Base-by-base conservation (phyloP, 2,329 filamentous ascomycete genomes). In the Pyrenophora tritici-repentis region DNA sequence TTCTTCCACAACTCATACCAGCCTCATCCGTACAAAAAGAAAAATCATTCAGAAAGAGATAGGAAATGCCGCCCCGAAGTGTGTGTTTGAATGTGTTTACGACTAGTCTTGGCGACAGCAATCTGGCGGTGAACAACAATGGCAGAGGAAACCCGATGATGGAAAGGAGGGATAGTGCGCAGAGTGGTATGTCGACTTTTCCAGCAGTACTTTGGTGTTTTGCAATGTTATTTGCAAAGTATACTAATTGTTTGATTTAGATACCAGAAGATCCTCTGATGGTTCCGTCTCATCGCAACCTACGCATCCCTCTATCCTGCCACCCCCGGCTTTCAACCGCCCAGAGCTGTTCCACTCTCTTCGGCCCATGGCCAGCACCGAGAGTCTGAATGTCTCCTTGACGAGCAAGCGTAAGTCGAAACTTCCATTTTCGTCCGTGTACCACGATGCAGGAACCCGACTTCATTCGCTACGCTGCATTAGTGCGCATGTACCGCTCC, bases 31-130 rank as follows among this genome's bases (percentile, higher is more conserved):
- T 44, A 59, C 56, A 33, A 42, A 51, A 53, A 49, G 42, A 51
- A 58, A 47, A 12, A 17, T 42, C 33, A 32, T 45, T 53, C 49
- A 45, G 45, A 56, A 55, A 58, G 43, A 48, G 34, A 33, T 24
- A 47, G 56, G 62, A 61, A 50, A 71, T 72, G 70, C 70, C 70
- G 41, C 66, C 70, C 43, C 64, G 70, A 65, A 70, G 66, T 49
- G 67, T 72, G 20, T 68, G 67, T 45, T 56, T 71, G 57, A 72
- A 72, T 66, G 70, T 72, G 18, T 72, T 71, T 63, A 71, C 66
- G 38, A 65, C 58, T 13, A 67, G 64, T 55, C 58, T 66, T 60
- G 58, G 66, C 62, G 62, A 65, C 40, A 53, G 61, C 37, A 63
- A 61, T 47, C 58, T 59, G 53, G 56, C 61, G 59, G 63, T 68